phyloP scores from a whole-genome alignment of 768 basidiomycete species.

The Serendipita indica region DNA sequence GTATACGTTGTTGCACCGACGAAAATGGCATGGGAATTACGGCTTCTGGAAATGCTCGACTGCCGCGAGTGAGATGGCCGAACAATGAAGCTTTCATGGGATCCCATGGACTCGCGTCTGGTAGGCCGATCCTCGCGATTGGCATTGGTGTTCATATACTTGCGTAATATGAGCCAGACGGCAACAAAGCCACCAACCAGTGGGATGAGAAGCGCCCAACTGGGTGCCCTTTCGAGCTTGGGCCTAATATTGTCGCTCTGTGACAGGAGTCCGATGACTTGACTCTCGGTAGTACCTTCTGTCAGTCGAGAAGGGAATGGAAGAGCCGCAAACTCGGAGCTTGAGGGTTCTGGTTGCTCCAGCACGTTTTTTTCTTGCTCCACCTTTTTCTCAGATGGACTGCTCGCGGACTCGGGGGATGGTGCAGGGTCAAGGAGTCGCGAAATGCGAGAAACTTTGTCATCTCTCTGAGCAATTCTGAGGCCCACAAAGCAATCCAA shows the following conservation, averaged over 20 bases:
- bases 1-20: background rate
- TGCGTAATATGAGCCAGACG: background rate
- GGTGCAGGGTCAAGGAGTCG: background rate
- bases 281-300: background rate
- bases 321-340: background rate
- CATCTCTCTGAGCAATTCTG: background rate
- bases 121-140: background rate
- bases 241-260: background rate
- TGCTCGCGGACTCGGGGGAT: no score
- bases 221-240: background rate
- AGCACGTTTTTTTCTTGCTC: background rate
- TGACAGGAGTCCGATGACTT: background rate
- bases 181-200: background rate
- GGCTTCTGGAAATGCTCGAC: background rate
- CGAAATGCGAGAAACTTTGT: background rate
- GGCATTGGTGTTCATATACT: background rate
- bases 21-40: background rate
- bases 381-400: no score
- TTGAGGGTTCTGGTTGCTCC: background rate
- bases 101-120: background rate
- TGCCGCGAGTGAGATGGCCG: background rate
- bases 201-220: background rate
- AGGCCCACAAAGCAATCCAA: constrained; percentile 11
- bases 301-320: background rate
- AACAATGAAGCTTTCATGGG: background rate